Percentiles rank a stretch among this genome's conserved stretches.
Conservation (phyloP, 306 rosid species). For the Styphnolobium japonicum region DNA sequence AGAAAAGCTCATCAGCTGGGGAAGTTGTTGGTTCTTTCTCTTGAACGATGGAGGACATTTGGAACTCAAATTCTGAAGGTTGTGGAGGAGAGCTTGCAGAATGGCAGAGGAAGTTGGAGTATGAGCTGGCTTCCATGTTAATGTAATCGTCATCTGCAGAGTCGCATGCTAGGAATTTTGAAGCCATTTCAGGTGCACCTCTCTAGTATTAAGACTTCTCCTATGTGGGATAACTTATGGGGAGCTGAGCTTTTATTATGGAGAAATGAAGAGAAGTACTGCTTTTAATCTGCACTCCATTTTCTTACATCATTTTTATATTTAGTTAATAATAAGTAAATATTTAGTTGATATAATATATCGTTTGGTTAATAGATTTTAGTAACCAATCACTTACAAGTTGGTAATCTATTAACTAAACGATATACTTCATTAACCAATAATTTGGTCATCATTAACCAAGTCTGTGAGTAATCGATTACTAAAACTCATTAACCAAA, state of each 20-base stretch:
- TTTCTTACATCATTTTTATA: too few species aligned
- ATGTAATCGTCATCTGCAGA: slow-evolving; percentile 83
- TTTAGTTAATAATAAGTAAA: too few species aligned
- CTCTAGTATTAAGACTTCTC: slow-evolving; percentile 20
- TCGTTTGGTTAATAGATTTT: too few species aligned
- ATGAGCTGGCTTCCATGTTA: slow-evolving; percentile 85
- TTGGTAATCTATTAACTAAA: too few species aligned
- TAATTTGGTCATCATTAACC: too few species aligned
- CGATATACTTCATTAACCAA: too few species aligned
- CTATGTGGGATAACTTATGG: slow-evolving; percentile 18
- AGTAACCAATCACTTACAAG: too few species aligned
- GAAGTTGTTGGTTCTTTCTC: slow-evolving; percentile 71
- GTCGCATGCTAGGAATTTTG: slow-evolving; percentile 45
- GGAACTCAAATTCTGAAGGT: slow-evolving; percentile 91
- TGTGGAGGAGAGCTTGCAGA: slow-evolving; percentile 47
- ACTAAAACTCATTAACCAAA: too few species aligned
- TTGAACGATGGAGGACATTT: slow-evolving; percentile 68
- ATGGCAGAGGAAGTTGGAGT: slow-evolving; percentile 47
- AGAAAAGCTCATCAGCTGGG: slow-evolving; percentile 77
- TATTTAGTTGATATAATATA: too few species aligned
- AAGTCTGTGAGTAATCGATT: too few species aligned
- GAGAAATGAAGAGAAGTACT: slow-evolving; percentile 38
- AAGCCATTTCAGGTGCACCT: slow-evolving; percentile 49
- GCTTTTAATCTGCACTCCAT: too few species aligned
- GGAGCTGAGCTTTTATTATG: slow-evolving; percentile 41